These are phyloP conservation scores for Rhizophora apiculata DNA, from an alignment of 345 rosid genomes.

Conservation along the genomic window DNA sequence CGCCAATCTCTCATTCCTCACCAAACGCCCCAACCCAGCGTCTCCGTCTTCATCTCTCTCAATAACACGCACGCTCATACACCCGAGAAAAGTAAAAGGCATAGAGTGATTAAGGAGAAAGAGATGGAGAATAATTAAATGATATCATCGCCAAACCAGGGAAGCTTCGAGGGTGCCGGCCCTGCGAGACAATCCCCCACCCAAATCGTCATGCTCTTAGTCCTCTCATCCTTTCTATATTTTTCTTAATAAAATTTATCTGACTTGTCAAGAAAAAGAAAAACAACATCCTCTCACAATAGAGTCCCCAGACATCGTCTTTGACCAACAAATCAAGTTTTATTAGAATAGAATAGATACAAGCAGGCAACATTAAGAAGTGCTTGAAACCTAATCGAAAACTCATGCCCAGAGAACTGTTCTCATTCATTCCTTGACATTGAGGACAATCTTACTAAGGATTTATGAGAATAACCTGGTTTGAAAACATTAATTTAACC, in stretches of 20 bases:
- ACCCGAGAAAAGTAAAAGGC: too few species aligned
- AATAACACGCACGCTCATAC: not conserved
- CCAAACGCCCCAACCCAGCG: not conserved
- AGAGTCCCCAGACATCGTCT: not conserved
- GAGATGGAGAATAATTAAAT: not conserved
- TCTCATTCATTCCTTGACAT: too few species aligned
- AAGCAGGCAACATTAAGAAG: slow-evolving; percentile 27
- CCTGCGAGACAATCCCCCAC: slow-evolving; percentile 1
- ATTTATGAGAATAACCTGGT: too few species aligned
- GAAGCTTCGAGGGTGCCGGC: slow-evolving; percentile 36
- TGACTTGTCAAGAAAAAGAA: too few species aligned
- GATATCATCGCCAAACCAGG: slow-evolving; percentile 14
- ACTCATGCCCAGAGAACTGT: too few species aligned
- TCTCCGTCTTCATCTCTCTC: slow-evolving; percentile 10
- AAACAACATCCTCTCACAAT: not conserved
- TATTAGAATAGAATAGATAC: too few species aligned
- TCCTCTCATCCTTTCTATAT: too few species aligned
- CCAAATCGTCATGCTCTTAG: not conserved
- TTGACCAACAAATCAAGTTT: not conserved
- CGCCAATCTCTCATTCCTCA: not conserved
- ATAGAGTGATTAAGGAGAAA: not conserved
- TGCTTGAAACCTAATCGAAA: slow-evolving; percentile 8
- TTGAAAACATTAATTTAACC: too few species aligned
- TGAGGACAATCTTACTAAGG: too few species aligned
- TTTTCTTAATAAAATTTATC: too few species aligned